phyloP scores from a whole-genome alignment of 257 asterid genomes.

The Gentiana dahurica region DNA sequence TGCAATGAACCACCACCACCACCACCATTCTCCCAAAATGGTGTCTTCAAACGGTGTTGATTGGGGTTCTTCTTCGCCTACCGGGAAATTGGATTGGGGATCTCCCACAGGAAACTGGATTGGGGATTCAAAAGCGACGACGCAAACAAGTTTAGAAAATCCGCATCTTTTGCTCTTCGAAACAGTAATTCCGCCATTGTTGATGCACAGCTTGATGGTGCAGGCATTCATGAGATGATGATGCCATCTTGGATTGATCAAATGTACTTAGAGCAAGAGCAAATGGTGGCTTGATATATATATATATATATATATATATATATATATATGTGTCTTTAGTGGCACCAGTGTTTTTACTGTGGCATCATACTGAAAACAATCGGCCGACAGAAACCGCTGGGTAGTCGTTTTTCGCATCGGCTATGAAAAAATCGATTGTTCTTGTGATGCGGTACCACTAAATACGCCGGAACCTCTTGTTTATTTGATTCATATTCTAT shows the following conservation, averaged over 20 bases:
- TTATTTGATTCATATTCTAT: too few relatives aligned
- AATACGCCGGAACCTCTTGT: too few relatives aligned
- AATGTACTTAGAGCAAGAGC: slow-evolving; percentile 87
- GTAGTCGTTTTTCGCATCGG: too few relatives aligned
- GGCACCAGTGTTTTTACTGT: too few relatives aligned
- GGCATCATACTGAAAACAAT: too few relatives aligned
- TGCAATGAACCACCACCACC: slow-evolving; percentile 14
- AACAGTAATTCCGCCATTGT: slow-evolving; percentile 9
- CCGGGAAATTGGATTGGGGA: slow-evolving; percentile 38
- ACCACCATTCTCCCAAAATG: slow-evolving; percentile 21
- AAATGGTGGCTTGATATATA: slow-evolving; percentile 46
- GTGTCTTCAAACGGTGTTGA: slow-evolving; percentile 35
- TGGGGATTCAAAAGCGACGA: slow-evolving; percentile 89
- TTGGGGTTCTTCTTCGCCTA: slow-evolving; percentile 29
- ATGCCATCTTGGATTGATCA: slow-evolving; percentile 72
- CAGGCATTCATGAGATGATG: slow-evolving; percentile 19
- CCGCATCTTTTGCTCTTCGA: slow-evolving; percentile 27
- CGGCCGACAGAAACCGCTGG: too few relatives aligned
- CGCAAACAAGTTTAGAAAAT: slow-evolving; percentile 38
- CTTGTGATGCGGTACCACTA: too few relatives aligned
- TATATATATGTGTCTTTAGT: too few relatives aligned
- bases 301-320: neutral
- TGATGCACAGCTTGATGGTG: slow-evolving; percentile 51
- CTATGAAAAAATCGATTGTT: too few relatives aligned
- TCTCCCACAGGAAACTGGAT: slow-evolving; percentile 65